phyloP scores from a whole-genome alignment of 177 flowering plant genomes.

The Telopea speciosissima region DNA sequence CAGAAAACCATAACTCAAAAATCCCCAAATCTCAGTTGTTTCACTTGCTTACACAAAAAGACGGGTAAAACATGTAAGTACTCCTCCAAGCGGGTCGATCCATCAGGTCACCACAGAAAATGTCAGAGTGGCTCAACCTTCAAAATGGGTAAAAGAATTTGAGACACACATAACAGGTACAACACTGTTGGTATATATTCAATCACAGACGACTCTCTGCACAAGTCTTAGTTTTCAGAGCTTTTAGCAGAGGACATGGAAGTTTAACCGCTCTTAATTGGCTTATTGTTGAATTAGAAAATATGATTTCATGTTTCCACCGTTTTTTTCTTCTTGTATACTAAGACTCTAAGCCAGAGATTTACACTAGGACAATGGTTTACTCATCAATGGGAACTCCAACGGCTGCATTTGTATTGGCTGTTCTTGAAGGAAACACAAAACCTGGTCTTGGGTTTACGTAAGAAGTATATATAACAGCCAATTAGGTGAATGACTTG shows the following conservation, averaged over 20 bases:
- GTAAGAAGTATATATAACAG: slow-evolving; percentile 59
- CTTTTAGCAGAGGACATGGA: slow-evolving; percentile 1
- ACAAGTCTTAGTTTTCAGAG: slow-evolving; percentile 31
- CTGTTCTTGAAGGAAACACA: slow-evolving; percentile 90
- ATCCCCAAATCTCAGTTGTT: too few species aligned
- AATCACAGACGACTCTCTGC: slow-evolving; percentile 74
- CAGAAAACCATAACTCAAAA: too few species aligned
- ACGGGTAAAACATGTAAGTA: too few species aligned
- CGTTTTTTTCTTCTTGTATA: neutral
- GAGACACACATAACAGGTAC: too few species aligned
- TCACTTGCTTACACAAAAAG: too few species aligned
- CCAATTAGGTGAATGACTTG: neutral
- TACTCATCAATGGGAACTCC: slow-evolving; percentile 77
- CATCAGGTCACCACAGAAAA: too few species aligned
- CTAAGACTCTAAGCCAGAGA: neutral
- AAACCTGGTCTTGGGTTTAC: slow-evolving; percentile 97
- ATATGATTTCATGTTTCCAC: neutral
- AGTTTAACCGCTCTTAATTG: neutral
- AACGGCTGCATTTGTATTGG: slow-evolving; percentile 80
- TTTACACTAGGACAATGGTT: slow-evolving; percentile 7
- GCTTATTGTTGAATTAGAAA: neutral
- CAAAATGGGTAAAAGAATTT: too few species aligned
- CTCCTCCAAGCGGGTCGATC: too few species aligned
- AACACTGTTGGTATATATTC: slow-evolving; percentile 56
- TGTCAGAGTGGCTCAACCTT: too few species aligned